Base-by-base conservation (phyloP, 768 basidiomycete species). In the Tulasnella sp. region DNA sequence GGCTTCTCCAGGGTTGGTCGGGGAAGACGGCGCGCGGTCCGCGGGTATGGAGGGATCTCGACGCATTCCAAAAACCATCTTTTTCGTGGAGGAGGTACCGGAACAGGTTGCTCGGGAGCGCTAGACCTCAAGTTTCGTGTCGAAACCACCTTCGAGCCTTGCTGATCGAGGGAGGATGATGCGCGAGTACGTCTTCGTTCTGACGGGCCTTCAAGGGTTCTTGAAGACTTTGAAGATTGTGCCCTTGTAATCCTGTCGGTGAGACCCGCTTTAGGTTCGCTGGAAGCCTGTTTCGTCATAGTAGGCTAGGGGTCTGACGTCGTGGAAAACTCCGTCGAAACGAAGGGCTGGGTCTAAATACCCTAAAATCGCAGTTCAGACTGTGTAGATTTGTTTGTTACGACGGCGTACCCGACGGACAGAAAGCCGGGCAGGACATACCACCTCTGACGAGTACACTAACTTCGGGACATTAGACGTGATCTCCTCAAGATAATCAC, bases 291-390 rank as follows among this genome's bases (percentile, higher is more conserved):
- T 29, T 26, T 61, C 11, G 57, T 15, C 57, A 61, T 61, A 15
- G 20, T 29, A 29, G 29, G 9, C 23, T 61, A 26, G 57, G 29
- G 23, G 57, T 61, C 23, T n/a, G n/a, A 61, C 26, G 57, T n/a
- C 29, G 57, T 29, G 29, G 57, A 61, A 61, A 61, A 61, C n/a
- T 26, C 57, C n/a, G 57, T 61, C 57, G 57, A 61, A 61, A 61
- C 57, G 57, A 7, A 61, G 9, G 57, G 57, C 57, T 61, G 57
- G 57, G 57, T 61, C 57, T 23, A 23, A 13, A 61, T 61, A 13
- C 5, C 57, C 57, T 13, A 61, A 61, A 61, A 61, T 61, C 57
- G 57, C 57, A 61, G 23, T 61, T 61, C n/a, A 6, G 57, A 61
- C 57, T 61, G 29, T 61, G 7, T 61, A 6, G 57, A 61, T 23